Percentiles rank a stretch among this genome's conserved stretches.
These are phyloP conservation scores for Mycena olivaceomarginata DNA, from an alignment of 768 basidiomycete genomes.

Conservation along the genomic window DNA sequence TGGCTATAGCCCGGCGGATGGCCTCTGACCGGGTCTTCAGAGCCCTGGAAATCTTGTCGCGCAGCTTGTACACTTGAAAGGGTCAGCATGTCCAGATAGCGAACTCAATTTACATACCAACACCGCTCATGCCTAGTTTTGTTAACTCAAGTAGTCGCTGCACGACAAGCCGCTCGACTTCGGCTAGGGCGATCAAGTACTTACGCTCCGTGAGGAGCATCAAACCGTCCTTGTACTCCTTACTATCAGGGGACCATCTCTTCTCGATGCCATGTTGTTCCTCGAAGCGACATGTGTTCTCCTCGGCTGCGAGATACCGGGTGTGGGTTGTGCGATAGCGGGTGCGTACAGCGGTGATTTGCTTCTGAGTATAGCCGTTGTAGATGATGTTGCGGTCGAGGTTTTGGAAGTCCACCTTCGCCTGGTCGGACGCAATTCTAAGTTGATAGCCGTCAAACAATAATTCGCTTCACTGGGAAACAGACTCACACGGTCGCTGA, in stretches of 20 bases:
- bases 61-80: conserved; percentile 12
- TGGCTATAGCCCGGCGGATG: too few species aligned
- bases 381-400: conserved; percentile 14
- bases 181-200: background rate
- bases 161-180: conserved; percentile 19
- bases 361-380: background rate
- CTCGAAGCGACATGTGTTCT: conserved; percentile 15
- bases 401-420: background rate
- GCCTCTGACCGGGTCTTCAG: too few species aligned
- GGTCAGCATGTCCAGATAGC: background rate
- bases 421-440: background rate
- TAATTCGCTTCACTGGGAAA: background rate
- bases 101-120: background rate
- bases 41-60: background rate
- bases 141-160: conserved; percentile 21
- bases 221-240: background rate
- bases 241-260: background rate
- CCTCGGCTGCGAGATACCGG: background rate
- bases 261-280: background rate
- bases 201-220: background rate
- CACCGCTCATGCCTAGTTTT: conserved; percentile 30
- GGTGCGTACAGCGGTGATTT: background rate
- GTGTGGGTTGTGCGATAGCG: conserved; percentile 3
- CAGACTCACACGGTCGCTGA: background rate
- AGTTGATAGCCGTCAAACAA: background rate